Percentiles rank a stretch among this genome's conserved stretches.
These are phyloP conservation scores for Syzygium aromaticum DNA, from an alignment of 345 rosid genomes.

Conservation along the genomic window DNA sequence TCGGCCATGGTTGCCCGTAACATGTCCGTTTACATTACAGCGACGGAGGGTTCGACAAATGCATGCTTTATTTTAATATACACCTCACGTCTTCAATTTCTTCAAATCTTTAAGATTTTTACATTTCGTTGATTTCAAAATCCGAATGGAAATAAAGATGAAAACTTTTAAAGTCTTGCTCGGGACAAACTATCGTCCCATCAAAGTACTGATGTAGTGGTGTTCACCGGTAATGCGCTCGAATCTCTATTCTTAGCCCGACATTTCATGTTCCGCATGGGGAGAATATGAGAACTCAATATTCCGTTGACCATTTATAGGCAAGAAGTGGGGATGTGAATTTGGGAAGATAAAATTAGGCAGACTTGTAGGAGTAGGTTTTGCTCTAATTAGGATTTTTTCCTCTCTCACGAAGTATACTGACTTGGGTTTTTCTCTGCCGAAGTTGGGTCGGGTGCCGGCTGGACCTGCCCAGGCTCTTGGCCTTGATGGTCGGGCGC, in stretches of 20 bases:
- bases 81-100: too few relatives aligned
- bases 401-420: not conserved
- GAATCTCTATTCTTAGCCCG: not conserved
- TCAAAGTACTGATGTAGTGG: not conserved
- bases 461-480: not conserved
- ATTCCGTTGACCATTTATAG: not conserved
- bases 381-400: not conserved
- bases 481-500: not conserved
- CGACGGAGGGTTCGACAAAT: too few relatives aligned
- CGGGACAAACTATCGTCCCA: too few relatives aligned
- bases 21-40: too few relatives aligned
- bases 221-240: not conserved
- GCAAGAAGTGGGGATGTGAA: not conserved
- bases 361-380: not conserved
- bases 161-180: too few relatives aligned
- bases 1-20: too few relatives aligned
- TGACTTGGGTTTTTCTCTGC: too few relatives aligned
- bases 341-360: not conserved
- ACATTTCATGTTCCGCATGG: not conserved
- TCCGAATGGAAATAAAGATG: too few relatives aligned
- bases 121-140: too few relatives aligned
- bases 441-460: not conserved
- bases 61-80: too few relatives aligned
- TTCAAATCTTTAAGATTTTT: too few relatives aligned
- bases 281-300: not conserved